These are phyloP conservation scores for Alnus rubra DNA, from an alignment of 306 rosid genomes.

Conservation along the genomic window DNA sequence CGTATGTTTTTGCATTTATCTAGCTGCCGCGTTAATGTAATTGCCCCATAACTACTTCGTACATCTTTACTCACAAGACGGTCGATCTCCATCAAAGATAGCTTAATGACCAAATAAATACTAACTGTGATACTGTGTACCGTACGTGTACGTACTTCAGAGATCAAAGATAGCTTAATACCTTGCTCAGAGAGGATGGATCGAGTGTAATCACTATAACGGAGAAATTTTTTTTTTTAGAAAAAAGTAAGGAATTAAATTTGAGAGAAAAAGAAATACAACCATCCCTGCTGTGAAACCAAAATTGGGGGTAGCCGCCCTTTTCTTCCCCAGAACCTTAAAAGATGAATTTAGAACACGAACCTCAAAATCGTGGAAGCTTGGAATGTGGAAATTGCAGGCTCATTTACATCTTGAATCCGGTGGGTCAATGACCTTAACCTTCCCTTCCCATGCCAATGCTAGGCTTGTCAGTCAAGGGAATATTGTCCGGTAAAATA, in stretches of 20 bases:
- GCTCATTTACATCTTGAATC: slow-evolving; percentile 14
- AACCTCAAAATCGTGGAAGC: not conserved
- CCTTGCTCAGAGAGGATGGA: no score
- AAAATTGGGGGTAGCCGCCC: not conserved
- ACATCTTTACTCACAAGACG: no score
- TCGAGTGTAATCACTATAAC: not conserved
- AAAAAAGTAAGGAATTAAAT: not conserved
- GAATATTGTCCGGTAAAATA: slow-evolving; percentile 49
- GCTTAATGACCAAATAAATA: no score
- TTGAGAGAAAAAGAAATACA: slow-evolving; percentile 1
- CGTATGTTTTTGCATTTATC: no score
- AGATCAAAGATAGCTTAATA: no score
- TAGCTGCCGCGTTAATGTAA: no score
- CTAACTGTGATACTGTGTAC: no score
- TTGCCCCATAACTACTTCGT: no score
- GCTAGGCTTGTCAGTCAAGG: slow-evolving; percentile 72
- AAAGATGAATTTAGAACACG: not conserved
- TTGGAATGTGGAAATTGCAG: slow-evolving; percentile 25
- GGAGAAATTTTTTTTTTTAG: not conserved
- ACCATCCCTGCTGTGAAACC: slow-evolving; percentile 5
- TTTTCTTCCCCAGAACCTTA: not conserved
- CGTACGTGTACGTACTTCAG: no score
- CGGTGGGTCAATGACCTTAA: slow-evolving; percentile 59
- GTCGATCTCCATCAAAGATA: no score
- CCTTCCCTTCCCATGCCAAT: slow-evolving; percentile 87